Evolutionary conservation across 179 eudicot species (phyloP), one percentile per base, ranked within the genome.

Genomic region (Pouteria campechiana): DNA sequence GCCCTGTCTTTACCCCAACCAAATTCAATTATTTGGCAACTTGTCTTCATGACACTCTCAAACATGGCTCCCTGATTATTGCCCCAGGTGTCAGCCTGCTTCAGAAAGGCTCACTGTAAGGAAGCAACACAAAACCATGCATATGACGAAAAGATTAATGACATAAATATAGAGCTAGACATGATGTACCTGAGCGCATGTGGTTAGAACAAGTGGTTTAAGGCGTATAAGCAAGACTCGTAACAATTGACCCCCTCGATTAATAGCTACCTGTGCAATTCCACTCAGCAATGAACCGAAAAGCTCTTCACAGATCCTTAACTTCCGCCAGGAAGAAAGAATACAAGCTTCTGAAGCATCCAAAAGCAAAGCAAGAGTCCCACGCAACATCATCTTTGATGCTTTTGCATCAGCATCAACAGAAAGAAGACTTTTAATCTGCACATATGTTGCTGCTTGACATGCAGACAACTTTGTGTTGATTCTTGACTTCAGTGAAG

Each of bases 271-370:
- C 41, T 77, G 75, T 32, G 92, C 50, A 60, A 83, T 84, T 44
- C 87, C 94, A 45, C 78, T 57, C 34, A 92, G 88, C 71, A 92
- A 75, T 46, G 76, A 73, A 55, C 81, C 60, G 48, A 92, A 87
- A 29, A 87, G 92, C 54, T 87, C 96, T 61, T 87, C 99, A 49
- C 99, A 87, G 10, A 73, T 62, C 67, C 72, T 78, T 55, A 80
- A 50, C 70, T 78, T 87, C 42, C 96, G 70, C 96, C 99, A 92
- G 30, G 78, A 82, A 1, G 93, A 87, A 36, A 57, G 58, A 33
- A 92, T 52, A 67, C 99, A 92, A 44, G 85, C 87, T 59, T 79
- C 93, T 1, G 94, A 92, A 46, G 81, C 84, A 63, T 80, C 96
- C 50, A 78, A 74, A 68, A 83, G 72, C 61, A 78, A 64, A 12